Evolutionary conservation across 2,329 filamentous ascomycete genomes (phyloP), one percentile per base, ranked within the genome.

Genomic region (Curvularia sp.): DNA sequence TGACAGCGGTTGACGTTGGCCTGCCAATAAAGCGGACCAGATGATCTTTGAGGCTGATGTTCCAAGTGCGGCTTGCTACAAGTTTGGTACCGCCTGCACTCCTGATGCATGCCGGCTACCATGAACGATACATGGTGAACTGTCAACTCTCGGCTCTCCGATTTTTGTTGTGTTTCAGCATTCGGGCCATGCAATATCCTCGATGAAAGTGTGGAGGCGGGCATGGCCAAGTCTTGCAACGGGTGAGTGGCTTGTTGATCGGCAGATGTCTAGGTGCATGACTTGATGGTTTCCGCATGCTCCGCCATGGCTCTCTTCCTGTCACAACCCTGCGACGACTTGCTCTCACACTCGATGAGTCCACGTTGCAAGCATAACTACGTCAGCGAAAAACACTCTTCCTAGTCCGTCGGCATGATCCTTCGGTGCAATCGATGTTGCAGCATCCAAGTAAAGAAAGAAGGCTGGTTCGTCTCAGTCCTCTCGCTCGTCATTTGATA

Each of bases 71-170:
- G n/a, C n/a, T n/a, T n/a, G n/a, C n/a, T n/a, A n/a, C 27, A 36
- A 27, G 55, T 53, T 49, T 47, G 49, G 49, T 48, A 43, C 21
- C 13, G 32, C n/a, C 55, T 45, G 49, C 55, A 53, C 54, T 28
- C 48, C 36, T 53, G 15, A 36, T 53, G 49, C 49, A 53, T 57
- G 34, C 28, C 55, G 49, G 49, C 43, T 49, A 57, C 53, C 32
- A 36, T 45, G 47, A 27, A 34, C 18, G 21, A 36, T 32, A 34
- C 12, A 48, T 28, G 36, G 21, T 25, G 27, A 48, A 34, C 48
- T 56, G 54, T 56, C 54, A 45, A 41, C 52, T 56, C 28, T 53
- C 48, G 32, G 32, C 46, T 56, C 32, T 12, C 36, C 30, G 12
- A 28, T 10, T 34, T 25, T 25, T 21, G 41, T 39, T 18, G 38